Evolutionary conservation across 805 yeast genomes (phyloP).

Genomic region (Starmerella sp.): DNA sequence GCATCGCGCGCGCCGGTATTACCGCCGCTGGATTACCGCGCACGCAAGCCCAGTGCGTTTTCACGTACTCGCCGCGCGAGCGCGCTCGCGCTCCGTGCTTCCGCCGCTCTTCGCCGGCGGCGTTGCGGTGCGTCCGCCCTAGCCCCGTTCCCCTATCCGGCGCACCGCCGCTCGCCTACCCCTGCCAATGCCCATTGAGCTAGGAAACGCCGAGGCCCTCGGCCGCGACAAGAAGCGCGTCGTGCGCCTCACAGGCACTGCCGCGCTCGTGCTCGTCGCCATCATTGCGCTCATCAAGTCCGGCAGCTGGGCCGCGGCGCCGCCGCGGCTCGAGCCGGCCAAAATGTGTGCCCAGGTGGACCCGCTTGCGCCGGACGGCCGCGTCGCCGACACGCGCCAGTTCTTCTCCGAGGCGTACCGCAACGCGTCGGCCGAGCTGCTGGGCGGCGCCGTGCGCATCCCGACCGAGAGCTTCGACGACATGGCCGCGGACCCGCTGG

Average conservation of each 20-base stretch:
- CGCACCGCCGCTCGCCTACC: background rate
- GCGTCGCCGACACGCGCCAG: constrained; percentile 4
- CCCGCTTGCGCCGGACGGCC: background rate
- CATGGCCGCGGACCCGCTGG: constrained; percentile 35
- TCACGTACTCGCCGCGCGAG: too few relatives aligned
- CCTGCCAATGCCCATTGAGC: background rate
- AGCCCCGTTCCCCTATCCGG: too few relatives aligned
- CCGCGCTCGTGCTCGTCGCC: background rate
- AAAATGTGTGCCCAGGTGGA: background rate
- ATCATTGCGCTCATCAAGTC: background rate
- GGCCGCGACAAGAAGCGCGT: background rate
- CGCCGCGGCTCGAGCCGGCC: too few relatives aligned
- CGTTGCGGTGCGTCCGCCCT: too few relatives aligned
- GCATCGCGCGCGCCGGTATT: too few relatives aligned
- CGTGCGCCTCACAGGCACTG: background rate
- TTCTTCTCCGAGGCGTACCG: constrained; percentile 14
- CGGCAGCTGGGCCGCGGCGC: background rate
- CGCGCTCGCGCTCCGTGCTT: too few relatives aligned
- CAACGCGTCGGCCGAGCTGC: constrained; percentile 12
- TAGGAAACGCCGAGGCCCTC: background rate
- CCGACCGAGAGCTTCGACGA: constrained; percentile 57
- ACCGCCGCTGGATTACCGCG: too few relatives aligned
- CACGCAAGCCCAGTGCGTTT: too few relatives aligned
- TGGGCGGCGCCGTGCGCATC: constrained; percentile 45
- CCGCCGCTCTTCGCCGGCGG: too few relatives aligned